phyloP scores from a whole-genome alignment of 176 grass and related monocot genomes.

The Poa annua region DNA sequence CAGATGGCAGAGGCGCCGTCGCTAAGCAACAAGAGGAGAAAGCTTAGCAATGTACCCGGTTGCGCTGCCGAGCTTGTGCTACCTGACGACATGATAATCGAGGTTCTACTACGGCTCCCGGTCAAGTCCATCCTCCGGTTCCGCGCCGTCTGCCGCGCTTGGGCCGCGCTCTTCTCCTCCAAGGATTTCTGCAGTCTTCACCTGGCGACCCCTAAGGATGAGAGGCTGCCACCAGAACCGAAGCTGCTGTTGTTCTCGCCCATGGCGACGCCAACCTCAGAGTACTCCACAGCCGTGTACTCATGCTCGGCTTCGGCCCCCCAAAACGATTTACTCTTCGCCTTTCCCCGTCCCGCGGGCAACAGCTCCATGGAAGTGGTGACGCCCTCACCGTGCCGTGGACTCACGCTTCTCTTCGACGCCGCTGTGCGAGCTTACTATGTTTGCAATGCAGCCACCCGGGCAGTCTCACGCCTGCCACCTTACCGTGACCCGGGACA shows the following conservation, averaged over 20 bases:
- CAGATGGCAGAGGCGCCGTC: neutral
- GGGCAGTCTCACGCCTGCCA: neutral
- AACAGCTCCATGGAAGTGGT: neutral
- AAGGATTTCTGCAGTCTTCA: conserved; percentile 10
- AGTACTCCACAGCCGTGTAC: neutral
- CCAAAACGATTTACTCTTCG: neutral
- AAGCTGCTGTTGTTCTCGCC: neutral
- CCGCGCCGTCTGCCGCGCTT: neutral
- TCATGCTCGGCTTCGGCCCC: neutral
- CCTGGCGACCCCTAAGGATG: neutral
- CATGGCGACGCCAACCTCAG: neutral
- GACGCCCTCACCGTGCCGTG: neutral
- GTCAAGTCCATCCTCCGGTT: neutral
- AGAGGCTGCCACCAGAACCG: neutral
- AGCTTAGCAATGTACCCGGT: too few species aligned
- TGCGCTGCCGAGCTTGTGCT: neutral
- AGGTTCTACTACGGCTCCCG: neutral
- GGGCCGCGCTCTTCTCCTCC: neutral
- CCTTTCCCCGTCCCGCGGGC: neutral
- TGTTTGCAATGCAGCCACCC: neutral
- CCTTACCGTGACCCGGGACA: accelerated
- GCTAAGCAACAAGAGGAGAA: neutral
- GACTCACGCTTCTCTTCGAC: neutral
- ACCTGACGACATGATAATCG: neutral
- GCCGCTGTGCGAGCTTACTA: neutral